Evolutionary conservation across 768 basidiomycete species (phyloP).

Genomic region (Arthromyces matolae): DNA sequence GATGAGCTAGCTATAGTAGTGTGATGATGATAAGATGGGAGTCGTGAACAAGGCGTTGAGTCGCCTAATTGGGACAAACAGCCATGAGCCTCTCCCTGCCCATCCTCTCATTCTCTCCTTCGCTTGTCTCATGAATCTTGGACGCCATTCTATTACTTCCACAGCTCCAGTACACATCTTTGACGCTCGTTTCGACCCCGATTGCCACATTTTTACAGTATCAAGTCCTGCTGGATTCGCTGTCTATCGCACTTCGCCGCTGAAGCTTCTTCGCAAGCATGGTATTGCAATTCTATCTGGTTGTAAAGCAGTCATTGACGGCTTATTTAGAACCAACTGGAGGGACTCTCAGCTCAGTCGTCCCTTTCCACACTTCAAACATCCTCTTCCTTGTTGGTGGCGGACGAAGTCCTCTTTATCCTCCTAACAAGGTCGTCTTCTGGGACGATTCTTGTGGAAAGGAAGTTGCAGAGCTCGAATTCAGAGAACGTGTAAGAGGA

Average conservation of each 20-base stretch:
- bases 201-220: slow-evolving; percentile 75
- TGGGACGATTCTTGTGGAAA: slow-evolving; percentile 80
- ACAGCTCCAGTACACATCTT: slow-evolving; percentile 72
- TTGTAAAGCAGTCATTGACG: background rate
- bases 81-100: slow-evolving; percentile 15
- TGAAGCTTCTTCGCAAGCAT: slow-evolving; percentile 76
- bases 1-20: no score
- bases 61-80: slow-evolving; percentile 17
- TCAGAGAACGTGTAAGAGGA: slow-evolving; percentile 78
- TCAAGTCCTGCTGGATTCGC: slow-evolving; percentile 81
- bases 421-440: slow-evolving; percentile 87
- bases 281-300: slow-evolving; percentile 42
- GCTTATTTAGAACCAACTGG: slow-evolving; percentile 60
- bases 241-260: slow-evolving; percentile 72
- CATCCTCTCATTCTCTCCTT: slow-evolving; percentile 11
- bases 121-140: slow-evolving; percentile 69
- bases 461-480: slow-evolving; percentile 87
- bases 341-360: slow-evolving; percentile 72
- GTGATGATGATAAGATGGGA: no score
- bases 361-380: slow-evolving; percentile 79
- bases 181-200: slow-evolving; percentile 78
- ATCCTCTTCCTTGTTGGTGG: slow-evolving; percentile 85
- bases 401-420: slow-evolving; percentile 83
- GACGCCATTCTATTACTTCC: slow-evolving; percentile 77
- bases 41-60: no score